Base-by-base conservation (phyloP, 768 basidiomycete genomes). In the Lactarius hengduanensis region DNA sequence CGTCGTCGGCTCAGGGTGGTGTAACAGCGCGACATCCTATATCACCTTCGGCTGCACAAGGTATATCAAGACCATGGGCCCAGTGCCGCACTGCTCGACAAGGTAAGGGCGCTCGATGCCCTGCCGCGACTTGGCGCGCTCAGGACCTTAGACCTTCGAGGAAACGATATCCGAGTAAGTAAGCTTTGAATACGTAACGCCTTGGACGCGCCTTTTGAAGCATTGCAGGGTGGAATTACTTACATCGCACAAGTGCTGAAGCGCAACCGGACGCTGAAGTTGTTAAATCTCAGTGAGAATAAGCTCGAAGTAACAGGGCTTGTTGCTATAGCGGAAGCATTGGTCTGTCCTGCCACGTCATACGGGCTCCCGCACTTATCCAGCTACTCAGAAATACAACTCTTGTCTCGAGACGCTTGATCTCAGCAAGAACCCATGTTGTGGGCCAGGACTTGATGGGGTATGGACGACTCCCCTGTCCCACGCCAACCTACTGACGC, bases 181-280 rank as follows among this genome's bases (percentile, higher is more conserved):
- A 72, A 75, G 92, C 81, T 16, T 38, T 58, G 34, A 16, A 26
- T 56, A 9, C 8, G 26, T 63, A 30, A 43, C 11, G 30, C 53
- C 11, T 50, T 30, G 53, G 20, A 41, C 40, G 28, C 28, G 34
- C 30, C 16, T 45, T 40, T 55, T 67, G 53, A 67, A 40, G 28
- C 32, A 30, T 63, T 63, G 41, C 67, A 86, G 84, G 84, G 77
- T 53, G 96, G 96, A 0, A 89, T 98, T 41, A 86, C 84, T 0
- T 98, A 97, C 73, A 85, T 98, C 57, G 90, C 95, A 0, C 96
- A 98, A 77, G 96, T 98, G 0, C 80, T 98, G 69, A 98, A 98
- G 74, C 88, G 96, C 43, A 98, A 99, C 76, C 82, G 95, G 54
- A 98, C 96, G 3, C 80, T 98, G 54, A 97, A 96, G 77, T 89